Evolutionary conservation across 805 yeast genomes (phyloP).

Genomic region (Saccharomyces paradoxus): DNA sequence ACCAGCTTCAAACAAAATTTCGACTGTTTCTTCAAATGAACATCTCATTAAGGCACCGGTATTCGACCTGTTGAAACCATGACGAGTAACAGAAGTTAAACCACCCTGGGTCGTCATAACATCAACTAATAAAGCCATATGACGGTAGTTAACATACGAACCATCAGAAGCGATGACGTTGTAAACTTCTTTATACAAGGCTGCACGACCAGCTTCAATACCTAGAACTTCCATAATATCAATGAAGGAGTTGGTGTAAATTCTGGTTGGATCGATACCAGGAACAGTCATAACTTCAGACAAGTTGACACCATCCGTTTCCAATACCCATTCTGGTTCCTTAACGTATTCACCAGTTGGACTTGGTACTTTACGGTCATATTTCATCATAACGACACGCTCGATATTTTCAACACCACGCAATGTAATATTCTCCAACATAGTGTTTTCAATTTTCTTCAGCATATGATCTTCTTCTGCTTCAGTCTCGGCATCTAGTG

Average conservation of each 20-base stretch:
- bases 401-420: constrained; percentile 94
- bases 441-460: constrained; percentile 89
- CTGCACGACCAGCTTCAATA: constrained; percentile 95
- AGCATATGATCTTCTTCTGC: constrained; percentile 95
- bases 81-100: constrained; percentile 97
- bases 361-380: constrained; percentile 63
- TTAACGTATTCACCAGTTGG: constrained; percentile 80
- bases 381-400: constrained; percentile 75
- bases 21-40: constrained; percentile 98
- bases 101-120: constrained; percentile 98
- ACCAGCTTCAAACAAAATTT: constrained; percentile 94
- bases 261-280: constrained; percentile 86
- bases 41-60: constrained; percentile 99
- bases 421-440: constrained; percentile 88
- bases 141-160: constrained; percentile 97
- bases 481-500: constrained; percentile 86
- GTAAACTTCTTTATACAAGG: constrained; percentile 86
- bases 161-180: constrained; percentile 99
- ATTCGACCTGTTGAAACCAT: constrained; percentile 96
- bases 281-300: constrained; percentile 91
- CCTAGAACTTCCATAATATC: constrained; percentile 92
- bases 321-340: constrained; percentile 95
- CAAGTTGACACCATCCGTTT: constrained; percentile 95
- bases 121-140: constrained; percentile 94
- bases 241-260: constrained; percentile 93